These are phyloP conservation scores for Pseudofabraea citricarpa DNA, from an alignment of 2,329 filamentous ascomycete genomes.

Conservation along the genomic window DNA sequence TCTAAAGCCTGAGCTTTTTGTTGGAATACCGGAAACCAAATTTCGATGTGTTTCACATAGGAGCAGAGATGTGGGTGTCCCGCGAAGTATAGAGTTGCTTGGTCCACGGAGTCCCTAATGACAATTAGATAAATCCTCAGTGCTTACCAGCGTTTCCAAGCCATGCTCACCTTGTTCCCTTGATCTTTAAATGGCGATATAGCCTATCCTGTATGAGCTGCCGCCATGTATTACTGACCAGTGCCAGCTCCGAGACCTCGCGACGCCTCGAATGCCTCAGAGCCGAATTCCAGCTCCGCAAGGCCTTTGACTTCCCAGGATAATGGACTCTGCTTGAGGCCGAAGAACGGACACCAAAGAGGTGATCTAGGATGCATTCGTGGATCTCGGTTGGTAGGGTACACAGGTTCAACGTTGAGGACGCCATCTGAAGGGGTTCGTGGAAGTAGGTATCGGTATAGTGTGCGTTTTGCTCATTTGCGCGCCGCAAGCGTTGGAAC, in stretches of 20 bases:
- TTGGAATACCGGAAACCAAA: slow-evolving; percentile 71
- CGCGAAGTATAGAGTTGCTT: slow-evolving; percentile 57
- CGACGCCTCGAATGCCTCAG: slow-evolving; percentile 63
- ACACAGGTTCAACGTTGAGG: slow-evolving; percentile 13
- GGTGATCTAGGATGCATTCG: slow-evolving; percentile 64
- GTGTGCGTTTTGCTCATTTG: slow-evolving; percentile 9
- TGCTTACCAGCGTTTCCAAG: background rate
- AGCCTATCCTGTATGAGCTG: slow-evolving; percentile 65
- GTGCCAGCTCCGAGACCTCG: slow-evolving; percentile 60
- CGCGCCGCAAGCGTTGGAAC: slow-evolving; percentile 17
- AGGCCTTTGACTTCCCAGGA: slow-evolving; percentile 44
- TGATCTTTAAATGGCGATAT: slow-evolving; percentile 72
- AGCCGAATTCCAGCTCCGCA: slow-evolving; percentile 58
- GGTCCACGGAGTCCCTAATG: slow-evolving; percentile 48
- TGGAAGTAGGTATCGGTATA: slow-evolving; percentile 5
- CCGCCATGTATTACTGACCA: slow-evolving; percentile 61
- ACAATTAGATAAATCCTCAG: background rate
- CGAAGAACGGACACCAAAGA: slow-evolving; percentile 65
- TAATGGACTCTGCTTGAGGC: slow-evolving; percentile 52
- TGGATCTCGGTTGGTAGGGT: slow-evolving; percentile 66
- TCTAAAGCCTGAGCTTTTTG: slow-evolving; percentile 25
- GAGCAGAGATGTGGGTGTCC: slow-evolving; percentile 51
- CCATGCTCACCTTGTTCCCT: slow-evolving; percentile 47
- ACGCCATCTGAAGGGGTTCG: slow-evolving; percentile 2
- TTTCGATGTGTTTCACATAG: slow-evolving; percentile 68